Evolutionary conservation across 2,329 filamentous ascomycete genomes (phyloP).

Genomic region (Chaetomium sp.): DNA sequence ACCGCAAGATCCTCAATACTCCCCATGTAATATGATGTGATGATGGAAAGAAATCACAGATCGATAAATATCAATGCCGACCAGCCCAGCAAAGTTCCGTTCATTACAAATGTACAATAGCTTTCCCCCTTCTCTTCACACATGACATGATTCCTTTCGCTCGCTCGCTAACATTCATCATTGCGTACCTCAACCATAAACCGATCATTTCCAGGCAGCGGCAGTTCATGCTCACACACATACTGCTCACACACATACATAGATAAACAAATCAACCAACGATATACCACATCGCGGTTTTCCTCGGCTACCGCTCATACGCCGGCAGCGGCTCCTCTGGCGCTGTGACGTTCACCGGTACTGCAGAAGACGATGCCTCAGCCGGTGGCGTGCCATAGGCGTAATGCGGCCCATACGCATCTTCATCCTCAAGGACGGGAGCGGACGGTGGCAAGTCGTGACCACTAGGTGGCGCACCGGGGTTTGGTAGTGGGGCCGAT

Average conservation of each 20-base stretch:
- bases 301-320: constrained; percentile 25
- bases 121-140: not conserved
- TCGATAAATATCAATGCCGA: too few species aligned
- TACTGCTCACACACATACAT: too few species aligned
- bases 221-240: too few species aligned
- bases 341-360: not conserved
- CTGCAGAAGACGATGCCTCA: not conserved
- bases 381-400: constrained; percentile 15
- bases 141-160: not conserved
- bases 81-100: not conserved
- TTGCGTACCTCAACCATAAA: too few species aligned
- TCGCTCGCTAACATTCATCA: too few species aligned
- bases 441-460: constrained; percentile 45
- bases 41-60: too few species aligned
- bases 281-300: too few species aligned
- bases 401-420: constrained; percentile 26
- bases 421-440: constrained; percentile 46
- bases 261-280: too few species aligned
- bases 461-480: constrained; percentile 24
- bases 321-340: constrained; percentile 25
- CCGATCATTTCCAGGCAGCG: not conserved
- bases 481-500: constrained; percentile 21
- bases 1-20: too few species aligned
- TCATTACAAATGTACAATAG: constrained; percentile 14
- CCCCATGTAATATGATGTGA: too few species aligned